Conservation (phyloP, 768 basidiomycete genomes). For the Mycena amicta region DNA sequence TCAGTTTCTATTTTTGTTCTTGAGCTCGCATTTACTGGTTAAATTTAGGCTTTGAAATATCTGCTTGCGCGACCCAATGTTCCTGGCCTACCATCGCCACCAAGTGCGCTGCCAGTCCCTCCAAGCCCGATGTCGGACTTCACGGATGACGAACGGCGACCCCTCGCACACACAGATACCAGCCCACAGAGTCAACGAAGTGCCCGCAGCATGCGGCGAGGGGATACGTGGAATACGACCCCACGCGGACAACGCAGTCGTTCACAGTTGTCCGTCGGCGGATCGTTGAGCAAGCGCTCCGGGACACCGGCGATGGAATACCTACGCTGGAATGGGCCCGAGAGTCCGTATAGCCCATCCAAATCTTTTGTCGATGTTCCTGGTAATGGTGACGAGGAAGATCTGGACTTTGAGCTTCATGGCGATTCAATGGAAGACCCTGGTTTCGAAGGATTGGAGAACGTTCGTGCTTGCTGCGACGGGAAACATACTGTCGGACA, state of each 20-base stretch:
- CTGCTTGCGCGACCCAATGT: slow-evolving; percentile 74
- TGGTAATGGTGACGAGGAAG: slow-evolving; percentile 55
- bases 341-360: slow-evolving; percentile 76
- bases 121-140: slow-evolving; percentile 55
- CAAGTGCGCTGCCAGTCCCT: slow-evolving; percentile 37
- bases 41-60: slow-evolving; percentile 81
- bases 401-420: slow-evolving; percentile 83
- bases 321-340: slow-evolving; percentile 75
- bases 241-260: slow-evolving; percentile 78
- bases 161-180: slow-evolving; percentile 39
- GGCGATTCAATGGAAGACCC: slow-evolving; percentile 72
- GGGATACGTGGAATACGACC: slow-evolving; percentile 73
- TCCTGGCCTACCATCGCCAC: slow-evolving; percentile 40
- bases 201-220: slow-evolving; percentile 56
- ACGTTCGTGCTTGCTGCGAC: slow-evolving; percentile 91
- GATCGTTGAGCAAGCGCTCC: slow-evolving; percentile 80
- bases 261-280: slow-evolving; percentile 73
- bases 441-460: slow-evolving; percentile 91
- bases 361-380: slow-evolving; percentile 64
- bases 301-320: slow-evolving; percentile 94
- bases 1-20: slow-evolving; percentile 40
- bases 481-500: slow-evolving; percentile 84
- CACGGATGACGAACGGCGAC: slow-evolving; percentile 56
- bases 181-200: slow-evolving; percentile 81
- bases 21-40: slow-evolving; percentile 14